Conservation (phyloP, 108 stramenopile species). For the Schizochytrium sp. region DNA sequence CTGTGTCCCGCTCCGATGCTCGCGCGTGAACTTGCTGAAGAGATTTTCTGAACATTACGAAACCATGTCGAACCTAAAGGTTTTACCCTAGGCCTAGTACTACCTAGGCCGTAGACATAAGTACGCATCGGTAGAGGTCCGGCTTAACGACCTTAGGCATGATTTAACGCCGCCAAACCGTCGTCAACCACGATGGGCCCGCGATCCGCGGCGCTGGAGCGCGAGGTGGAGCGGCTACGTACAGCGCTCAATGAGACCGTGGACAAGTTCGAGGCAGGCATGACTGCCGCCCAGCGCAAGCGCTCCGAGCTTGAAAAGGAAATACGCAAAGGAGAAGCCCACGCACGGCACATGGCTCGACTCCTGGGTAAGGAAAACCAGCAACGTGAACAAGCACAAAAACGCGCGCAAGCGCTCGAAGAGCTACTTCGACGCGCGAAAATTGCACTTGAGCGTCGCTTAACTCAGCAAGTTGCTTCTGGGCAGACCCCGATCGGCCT, state of each 20-base stretch:
- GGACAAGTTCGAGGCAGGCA: background rate
- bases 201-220: background rate
- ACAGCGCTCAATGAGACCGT: background rate
- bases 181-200: background rate
- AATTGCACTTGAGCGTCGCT: background rate
- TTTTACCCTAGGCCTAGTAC: too few relatives aligned
- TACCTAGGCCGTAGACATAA: too few relatives aligned
- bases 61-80: too few relatives aligned
- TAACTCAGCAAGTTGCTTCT: background rate
- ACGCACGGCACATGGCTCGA: background rate
- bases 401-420: background rate
- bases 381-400: background rate
- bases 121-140: too few relatives aligned
- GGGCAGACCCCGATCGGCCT: background rate
- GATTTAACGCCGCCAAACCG: too few relatives aligned
- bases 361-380: background rate
- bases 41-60: too few relatives aligned
- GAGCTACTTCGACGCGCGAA: background rate
- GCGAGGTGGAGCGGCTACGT: background rate
- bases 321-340: background rate
- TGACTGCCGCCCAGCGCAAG: background rate
- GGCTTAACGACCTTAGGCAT: too few relatives aligned
- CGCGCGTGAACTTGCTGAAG: too few relatives aligned
- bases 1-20: too few relatives aligned
- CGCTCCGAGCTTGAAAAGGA: background rate